Evolutionary conservation across 2,329 filamentous ascomycete genomes (phyloP).

Genomic region (Aspergillus awamori): DNA sequence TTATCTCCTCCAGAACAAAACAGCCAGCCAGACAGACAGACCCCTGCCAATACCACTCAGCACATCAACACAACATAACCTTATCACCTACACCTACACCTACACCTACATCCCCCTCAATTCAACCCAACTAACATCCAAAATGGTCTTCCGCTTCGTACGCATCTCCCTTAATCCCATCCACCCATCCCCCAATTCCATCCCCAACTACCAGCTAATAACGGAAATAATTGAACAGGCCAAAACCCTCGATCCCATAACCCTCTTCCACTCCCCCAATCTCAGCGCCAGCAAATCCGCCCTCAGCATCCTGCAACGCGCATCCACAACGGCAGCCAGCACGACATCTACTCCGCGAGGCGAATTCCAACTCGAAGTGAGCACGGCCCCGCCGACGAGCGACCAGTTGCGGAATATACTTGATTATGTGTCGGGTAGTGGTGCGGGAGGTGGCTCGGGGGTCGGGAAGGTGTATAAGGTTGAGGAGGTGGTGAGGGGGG

Average conservation of each 20-base stretch:
- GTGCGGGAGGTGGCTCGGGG: constrained; percentile 60
- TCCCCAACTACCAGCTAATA: constrained; percentile 1
- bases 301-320: constrained; percentile 77
- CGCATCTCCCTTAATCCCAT: neutral
- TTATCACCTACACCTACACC: neutral
- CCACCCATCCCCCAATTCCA: neutral
- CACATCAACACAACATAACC: neutral
- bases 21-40: neutral
- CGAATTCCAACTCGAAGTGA: constrained; percentile 85
- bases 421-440: constrained; percentile 59
- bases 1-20: neutral
- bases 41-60: neutral
- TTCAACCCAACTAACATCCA: constrained; percentile 4
- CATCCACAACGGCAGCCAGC: constrained; percentile 72
- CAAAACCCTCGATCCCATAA: constrained; percentile 87
- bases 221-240: constrained; percentile 51
- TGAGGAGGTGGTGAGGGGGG: constrained; percentile 73
- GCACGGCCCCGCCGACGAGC: constrained; percentile 75
- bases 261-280: constrained; percentile 95
- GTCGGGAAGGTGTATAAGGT: constrained; percentile 60
- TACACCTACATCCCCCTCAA: neutral
- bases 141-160: constrained; percentile 31
- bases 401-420: constrained; percentile 84
- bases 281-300: constrained; percentile 75
- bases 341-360: constrained; percentile 70